phyloP scores from a whole-genome alignment of 73 alveolate species.

The Paramecium pentaurelia region DNA sequence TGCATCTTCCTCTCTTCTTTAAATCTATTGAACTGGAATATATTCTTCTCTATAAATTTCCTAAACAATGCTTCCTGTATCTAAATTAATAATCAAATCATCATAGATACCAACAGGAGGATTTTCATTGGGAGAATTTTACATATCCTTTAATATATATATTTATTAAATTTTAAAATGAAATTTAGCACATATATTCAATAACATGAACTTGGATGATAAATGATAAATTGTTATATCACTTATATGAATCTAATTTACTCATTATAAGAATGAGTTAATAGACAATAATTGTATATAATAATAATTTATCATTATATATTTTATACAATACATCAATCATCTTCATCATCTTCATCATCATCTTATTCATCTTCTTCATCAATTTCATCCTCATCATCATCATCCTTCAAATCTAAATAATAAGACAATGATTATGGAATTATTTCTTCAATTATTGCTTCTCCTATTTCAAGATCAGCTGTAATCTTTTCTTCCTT shows the following conservation, averaged over 20 bases:
- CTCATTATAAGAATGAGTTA: background rate
- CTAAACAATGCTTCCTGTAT: background rate
- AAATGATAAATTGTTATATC: background rate
- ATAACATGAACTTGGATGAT: background rate
- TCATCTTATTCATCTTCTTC: conserved; percentile 7
- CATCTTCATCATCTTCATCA: background rate
- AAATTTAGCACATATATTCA: background rate
- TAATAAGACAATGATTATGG: conserved; percentile 95
- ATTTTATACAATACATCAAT: background rate
- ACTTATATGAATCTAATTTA: background rate
- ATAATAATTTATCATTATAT: background rate
- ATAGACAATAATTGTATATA: no score
- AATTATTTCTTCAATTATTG: conserved; percentile 53
- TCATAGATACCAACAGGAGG: background rate
- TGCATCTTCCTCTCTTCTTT: background rate
- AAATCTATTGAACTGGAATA: background rate
- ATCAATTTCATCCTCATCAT: background rate
- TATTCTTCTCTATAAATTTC: background rate
- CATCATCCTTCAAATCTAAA: conserved; percentile 71
- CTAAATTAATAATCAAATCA: background rate
- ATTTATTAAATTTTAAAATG: background rate
- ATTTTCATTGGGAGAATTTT: background rate
- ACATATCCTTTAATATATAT: background rate
- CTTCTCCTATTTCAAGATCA: background rate
- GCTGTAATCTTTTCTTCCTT: conserved; percentile 37